Conservation (phyloP, 306 rosid genomes). For the Corylus heterophylla region DNA sequence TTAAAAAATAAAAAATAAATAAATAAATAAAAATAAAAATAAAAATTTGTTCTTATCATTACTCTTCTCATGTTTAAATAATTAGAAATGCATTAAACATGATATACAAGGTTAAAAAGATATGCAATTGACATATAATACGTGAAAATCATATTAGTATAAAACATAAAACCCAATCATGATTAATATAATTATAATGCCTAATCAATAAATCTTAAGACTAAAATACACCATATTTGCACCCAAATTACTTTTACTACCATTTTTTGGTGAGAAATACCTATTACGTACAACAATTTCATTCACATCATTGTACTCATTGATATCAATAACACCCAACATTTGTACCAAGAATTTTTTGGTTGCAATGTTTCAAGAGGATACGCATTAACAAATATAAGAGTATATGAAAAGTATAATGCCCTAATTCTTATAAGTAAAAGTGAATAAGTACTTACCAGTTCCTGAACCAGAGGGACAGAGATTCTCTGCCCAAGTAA, state of each 20-base stretch:
- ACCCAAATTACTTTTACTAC: neutral
- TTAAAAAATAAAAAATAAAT: neutral
- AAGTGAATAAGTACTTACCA: constrained; percentile 50
- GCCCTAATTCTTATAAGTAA: neutral
- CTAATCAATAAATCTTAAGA: neutral
- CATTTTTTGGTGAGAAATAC: neutral
- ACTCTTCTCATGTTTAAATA: neutral
- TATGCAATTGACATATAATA: neutral
- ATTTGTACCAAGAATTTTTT: neutral
- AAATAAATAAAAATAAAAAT: no score
- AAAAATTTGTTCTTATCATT: neutral
- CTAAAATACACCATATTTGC: neutral
- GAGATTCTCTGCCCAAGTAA: constrained; percentile 94
- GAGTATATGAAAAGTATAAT: constrained; percentile 20
- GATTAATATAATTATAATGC: neutral
- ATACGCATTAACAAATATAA: neutral
- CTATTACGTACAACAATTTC: neutral
- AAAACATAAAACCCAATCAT: neutral
- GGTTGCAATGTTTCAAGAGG: neutral
- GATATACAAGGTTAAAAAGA: neutral
- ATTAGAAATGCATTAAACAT: neutral
- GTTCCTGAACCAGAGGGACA: constrained; percentile 91
- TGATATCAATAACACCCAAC: neutral
- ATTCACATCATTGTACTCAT: neutral
- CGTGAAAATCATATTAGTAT: neutral